phyloP scores from a whole-genome alignment of 345 rosid genomes.

The Angophora floribunda region DNA sequence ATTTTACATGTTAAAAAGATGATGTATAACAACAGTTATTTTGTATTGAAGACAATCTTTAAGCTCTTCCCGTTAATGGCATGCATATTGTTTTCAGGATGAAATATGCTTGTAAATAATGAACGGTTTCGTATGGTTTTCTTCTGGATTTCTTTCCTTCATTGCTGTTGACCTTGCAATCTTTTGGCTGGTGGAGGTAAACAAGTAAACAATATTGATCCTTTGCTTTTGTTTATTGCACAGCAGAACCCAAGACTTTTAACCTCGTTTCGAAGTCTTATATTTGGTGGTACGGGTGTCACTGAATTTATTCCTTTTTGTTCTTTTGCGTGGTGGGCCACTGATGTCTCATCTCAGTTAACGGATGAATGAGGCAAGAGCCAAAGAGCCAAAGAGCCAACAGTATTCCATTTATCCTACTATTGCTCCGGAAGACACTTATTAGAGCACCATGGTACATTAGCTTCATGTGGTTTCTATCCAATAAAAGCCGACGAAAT shows the following conservation, averaged over 20 bases:
- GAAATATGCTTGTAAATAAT: background rate
- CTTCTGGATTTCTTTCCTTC: background rate
- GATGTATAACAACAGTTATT: too few species aligned
- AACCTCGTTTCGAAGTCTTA: background rate
- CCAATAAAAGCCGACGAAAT: background rate
- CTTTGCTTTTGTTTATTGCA: too few species aligned
- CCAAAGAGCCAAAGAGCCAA: too few species aligned
- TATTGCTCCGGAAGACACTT: background rate
- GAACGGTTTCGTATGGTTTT: accelerated
- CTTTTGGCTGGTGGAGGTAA: background rate
- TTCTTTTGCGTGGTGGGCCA: too few species aligned
- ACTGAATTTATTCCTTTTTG: too few species aligned
- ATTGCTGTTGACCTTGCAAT: background rate
- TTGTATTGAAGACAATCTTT: too few species aligned
- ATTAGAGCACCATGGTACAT: background rate
- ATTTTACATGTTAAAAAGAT: too few species aligned
- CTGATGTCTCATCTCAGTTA: background rate
- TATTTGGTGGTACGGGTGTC: background rate
- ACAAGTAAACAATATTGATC: background rate
- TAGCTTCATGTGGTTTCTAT: background rate
- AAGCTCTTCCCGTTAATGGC: too few species aligned
- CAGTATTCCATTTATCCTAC: background rate
- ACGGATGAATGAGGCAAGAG: background rate
- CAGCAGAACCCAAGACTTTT: background rate
- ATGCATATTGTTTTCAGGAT: too few species aligned